Conservation (phyloP, 176 grass and related monocot species). For the Triticum turgidum region DNA sequence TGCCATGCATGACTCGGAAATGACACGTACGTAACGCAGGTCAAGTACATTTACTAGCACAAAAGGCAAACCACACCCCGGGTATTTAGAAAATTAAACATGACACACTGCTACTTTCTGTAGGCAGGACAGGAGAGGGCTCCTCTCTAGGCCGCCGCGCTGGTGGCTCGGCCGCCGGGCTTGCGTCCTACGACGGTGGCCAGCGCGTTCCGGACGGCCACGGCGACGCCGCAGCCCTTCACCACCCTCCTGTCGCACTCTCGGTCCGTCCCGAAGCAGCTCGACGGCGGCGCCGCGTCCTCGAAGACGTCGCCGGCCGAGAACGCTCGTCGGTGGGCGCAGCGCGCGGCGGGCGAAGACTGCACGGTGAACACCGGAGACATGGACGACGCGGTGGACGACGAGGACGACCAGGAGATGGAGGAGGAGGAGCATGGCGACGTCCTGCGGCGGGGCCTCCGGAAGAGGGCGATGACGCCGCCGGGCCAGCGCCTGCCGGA, state of each 20-base stretch:
- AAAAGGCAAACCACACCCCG: conserved; percentile 43
- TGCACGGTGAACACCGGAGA: conserved; percentile 46
- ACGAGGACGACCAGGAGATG: background rate
- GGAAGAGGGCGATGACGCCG: conserved; percentile 28
- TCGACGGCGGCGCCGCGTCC: background rate
- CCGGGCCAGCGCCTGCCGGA: background rate
- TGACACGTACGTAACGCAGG: conserved; percentile 6
- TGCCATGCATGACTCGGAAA: conserved; percentile 20
- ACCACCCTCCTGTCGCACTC: conserved; percentile 33
- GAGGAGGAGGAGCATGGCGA: conserved; percentile 3
- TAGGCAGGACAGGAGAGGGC: background rate
- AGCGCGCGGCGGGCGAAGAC: background rate
- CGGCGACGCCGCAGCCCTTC: conserved; percentile 37
- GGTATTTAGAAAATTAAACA: background rate
- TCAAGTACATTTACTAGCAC: conserved; percentile 14
- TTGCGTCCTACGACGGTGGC: conserved; percentile 36
- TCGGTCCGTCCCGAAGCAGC: conserved; percentile 33
- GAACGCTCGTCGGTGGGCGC: conserved; percentile 19
- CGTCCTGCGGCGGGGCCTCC: conserved; percentile 4
- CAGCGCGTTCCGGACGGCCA: conserved; percentile 32
- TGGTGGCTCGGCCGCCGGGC: conserved; percentile 15
- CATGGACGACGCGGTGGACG: conserved; percentile 33
- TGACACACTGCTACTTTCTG: background rate
- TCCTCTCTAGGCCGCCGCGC: conserved; percentile 5
- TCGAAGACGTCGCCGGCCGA: conserved; percentile 24